Conservation (phyloP, 2,329 filamentous ascomycete species). For the Colletotrichum cuscutae region DNA sequence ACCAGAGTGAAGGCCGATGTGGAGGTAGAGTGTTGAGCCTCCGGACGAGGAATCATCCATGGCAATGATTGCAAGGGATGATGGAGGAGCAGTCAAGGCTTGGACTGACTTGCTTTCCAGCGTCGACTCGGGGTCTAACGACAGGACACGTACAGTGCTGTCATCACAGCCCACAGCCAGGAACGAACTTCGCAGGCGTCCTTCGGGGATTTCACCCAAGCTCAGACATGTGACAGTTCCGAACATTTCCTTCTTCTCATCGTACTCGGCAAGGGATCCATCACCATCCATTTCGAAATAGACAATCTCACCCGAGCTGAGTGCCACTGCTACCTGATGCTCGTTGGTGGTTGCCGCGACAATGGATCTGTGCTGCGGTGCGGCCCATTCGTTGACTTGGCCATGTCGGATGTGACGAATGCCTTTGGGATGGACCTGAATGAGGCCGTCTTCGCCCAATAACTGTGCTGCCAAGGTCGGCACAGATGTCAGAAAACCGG, state of each 20-base stretch:
- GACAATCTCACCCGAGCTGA: slow-evolving; percentile 96
- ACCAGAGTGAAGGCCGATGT: slow-evolving; percentile 95
- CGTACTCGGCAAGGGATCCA: slow-evolving; percentile 90
- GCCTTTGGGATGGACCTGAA: slow-evolving; percentile 96
- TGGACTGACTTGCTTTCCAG: slow-evolving; percentile 95
- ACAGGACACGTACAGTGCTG: slow-evolving; percentile 92
- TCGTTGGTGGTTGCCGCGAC: slow-evolving; percentile 94
- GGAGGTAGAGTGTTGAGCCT: slow-evolving; percentile 88
- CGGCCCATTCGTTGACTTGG: slow-evolving; percentile 90
- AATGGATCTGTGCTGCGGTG: slow-evolving; percentile 93
- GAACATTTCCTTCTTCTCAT: slow-evolving; percentile 94
- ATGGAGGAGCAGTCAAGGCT: slow-evolving; percentile 89
- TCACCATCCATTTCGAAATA: slow-evolving; percentile 98
- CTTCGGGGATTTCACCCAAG: slow-evolving; percentile 90
- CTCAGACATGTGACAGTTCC: slow-evolving; percentile 96
- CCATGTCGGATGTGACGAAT: slow-evolving; percentile 88
- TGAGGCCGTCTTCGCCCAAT: slow-evolving; percentile 89
- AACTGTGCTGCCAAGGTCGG: slow-evolving; percentile 93
- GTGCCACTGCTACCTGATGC: slow-evolving; percentile 89
- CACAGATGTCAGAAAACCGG: slow-evolving; percentile 88
- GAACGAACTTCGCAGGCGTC: slow-evolving; percentile 88
- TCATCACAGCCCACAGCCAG: slow-evolving; percentile 97
- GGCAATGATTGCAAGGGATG: slow-evolving; percentile 88
- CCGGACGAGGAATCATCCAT: slow-evolving; percentile 96
- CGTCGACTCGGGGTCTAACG: slow-evolving; percentile 88